Percentiles rank a stretch among this genome's conserved stretches.
Conservation (phyloP, 2,329 filamentous ascomycete species). For the Corinectria fuckeliana region DNA sequence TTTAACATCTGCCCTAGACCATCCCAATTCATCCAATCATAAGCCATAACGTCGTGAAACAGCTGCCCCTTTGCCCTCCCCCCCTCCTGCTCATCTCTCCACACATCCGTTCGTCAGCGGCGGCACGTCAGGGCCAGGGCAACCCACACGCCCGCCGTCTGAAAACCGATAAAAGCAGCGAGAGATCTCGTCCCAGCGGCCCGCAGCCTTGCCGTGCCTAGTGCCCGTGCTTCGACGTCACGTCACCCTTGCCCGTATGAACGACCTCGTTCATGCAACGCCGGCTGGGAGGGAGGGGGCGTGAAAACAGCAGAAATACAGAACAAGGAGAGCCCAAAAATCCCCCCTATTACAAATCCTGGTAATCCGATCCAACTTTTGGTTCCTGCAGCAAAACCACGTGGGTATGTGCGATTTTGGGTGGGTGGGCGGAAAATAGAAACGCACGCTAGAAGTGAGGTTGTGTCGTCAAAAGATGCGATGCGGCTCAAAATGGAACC, state of each 20-base stretch:
- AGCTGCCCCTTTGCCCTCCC: slow-evolving; percentile 38
- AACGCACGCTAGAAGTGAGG: slow-evolving; percentile 30
- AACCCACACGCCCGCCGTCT: slow-evolving; percentile 36
- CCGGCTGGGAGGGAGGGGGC: slow-evolving; percentile 22
- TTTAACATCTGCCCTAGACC: slow-evolving; percentile 47
- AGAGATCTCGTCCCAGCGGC: slow-evolving; percentile 47
- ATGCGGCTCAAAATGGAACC: slow-evolving; percentile 31
- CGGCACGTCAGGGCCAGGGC: slow-evolving; percentile 35
- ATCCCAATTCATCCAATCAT: slow-evolving; percentile 58
- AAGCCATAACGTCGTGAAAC: slow-evolving; percentile 57
- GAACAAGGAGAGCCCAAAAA: no score
- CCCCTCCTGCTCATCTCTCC: slow-evolving; percentile 23
- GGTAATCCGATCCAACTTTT: slow-evolving; percentile 21
- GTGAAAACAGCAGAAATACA: no score
- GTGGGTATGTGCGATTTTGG: slow-evolving; percentile 27
- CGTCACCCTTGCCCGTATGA: slow-evolving; percentile 34
- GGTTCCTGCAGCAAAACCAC: slow-evolving; percentile 33
- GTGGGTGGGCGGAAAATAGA: slow-evolving; percentile 18
- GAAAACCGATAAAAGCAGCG: slow-evolving; percentile 49
- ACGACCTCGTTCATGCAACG: slow-evolving; percentile 31
- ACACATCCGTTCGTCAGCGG: slow-evolving; percentile 36
- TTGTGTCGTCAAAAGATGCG: slow-evolving; percentile 25
- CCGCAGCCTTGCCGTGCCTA: slow-evolving; percentile 44
- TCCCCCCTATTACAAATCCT: slow-evolving; percentile 23
- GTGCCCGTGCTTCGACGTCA: slow-evolving; percentile 41